These are phyloP conservation scores for Penstemon barbatus DNA, from an alignment of 257 asterid genomes.

Conservation along the genomic window DNA sequence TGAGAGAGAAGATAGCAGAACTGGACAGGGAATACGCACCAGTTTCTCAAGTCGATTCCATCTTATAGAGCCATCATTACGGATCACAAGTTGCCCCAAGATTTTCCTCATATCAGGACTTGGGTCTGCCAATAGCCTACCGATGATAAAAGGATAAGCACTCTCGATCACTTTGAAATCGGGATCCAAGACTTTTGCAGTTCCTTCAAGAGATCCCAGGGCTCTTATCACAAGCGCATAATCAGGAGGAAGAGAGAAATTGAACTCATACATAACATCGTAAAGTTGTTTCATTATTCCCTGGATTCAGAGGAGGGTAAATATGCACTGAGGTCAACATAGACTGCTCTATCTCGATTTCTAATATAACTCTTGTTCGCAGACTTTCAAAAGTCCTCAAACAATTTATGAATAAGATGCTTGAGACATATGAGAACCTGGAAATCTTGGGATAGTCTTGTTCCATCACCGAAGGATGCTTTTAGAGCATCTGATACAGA, in stretches of 20 bases:
- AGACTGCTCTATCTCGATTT: no score
- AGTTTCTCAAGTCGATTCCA: slow-evolving; percentile 93
- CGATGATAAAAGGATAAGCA: slow-evolving; percentile 98
- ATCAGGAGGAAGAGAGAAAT: slow-evolving; percentile 98
- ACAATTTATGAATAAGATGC: background rate
- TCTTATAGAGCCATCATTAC: slow-evolving; percentile 88
- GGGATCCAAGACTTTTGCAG: slow-evolving; percentile 94
- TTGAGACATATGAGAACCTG: slow-evolving; percentile 50
- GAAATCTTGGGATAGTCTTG: slow-evolving; percentile 82
- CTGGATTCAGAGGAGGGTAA: slow-evolving; percentile 44
- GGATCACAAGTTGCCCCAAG: slow-evolving; percentile 84
- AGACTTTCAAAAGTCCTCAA: slow-evolving; percentile 5
- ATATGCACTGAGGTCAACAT: slow-evolving; percentile 4
- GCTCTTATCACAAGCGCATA: slow-evolving; percentile 95
- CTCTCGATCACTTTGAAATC: slow-evolving; percentile 95
- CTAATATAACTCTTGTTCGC: background rate
- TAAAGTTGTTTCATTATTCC: slow-evolving; percentile 86
- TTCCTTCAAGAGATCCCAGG: slow-evolving; percentile 97
- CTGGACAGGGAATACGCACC: slow-evolving; percentile 46
- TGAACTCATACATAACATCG: slow-evolving; percentile 85
- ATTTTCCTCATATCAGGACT: slow-evolving; percentile 97
- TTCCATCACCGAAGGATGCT: slow-evolving; percentile 83
- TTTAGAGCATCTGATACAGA: slow-evolving; percentile 83
- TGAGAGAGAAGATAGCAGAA: background rate
- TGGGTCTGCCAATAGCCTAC: slow-evolving; percentile 85